Evolutionary conservation across 228 moss, liverwort and hornwort species (phyloP), one percentile per base, ranked within the genome.

Genomic region (Sphagnum magellanicum): DNA sequence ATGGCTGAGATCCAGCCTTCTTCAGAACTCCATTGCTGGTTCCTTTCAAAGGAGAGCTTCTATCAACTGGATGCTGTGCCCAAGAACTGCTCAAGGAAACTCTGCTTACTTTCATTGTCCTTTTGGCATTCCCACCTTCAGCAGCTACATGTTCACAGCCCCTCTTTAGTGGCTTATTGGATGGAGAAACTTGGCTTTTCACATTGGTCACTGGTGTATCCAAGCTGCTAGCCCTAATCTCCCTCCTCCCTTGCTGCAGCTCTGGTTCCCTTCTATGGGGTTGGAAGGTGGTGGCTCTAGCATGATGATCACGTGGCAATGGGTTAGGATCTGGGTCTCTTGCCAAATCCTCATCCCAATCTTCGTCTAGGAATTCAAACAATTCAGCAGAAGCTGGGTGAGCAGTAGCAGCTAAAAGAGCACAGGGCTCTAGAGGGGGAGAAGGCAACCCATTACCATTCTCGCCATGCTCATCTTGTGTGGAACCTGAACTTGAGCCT

Each of bases 351-450:
- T 32, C 32, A 32, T 32, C 32, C 32, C 32, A 32, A 32, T 32
- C 32, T 32, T 32, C 32, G 3, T 32, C 32, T 2, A 32, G 32
- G 32, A 84, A 79, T 50, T 89, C 81, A 17, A 89, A 84, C 74
- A 96, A 80, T 67, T 92, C 92, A 12, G 89, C 70, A 59, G 87
- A 83, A 63, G 79, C 79, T 49, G 86, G 75, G 65, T 89, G 79
- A 6, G 89, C 74, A 59, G 32, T 32, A 32, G 87, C 80, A 70
- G 85, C 88, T 52, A 92, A 66, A 67, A 96, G 83, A 72, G 87
- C 92, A 77, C 85, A 92, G 74, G 89, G 92, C 66, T 96, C 95
- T 46, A 96, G 72, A 12, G 95, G 95, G 49, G 95, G 95, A 69
- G 92, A 84, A 63, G 91, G 77, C 67, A 96, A 78, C 50, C 95